These are phyloP conservation scores for Lepidium didymum DNA, from an alignment of 345 rosid species.

Conservation along the genomic window DNA sequence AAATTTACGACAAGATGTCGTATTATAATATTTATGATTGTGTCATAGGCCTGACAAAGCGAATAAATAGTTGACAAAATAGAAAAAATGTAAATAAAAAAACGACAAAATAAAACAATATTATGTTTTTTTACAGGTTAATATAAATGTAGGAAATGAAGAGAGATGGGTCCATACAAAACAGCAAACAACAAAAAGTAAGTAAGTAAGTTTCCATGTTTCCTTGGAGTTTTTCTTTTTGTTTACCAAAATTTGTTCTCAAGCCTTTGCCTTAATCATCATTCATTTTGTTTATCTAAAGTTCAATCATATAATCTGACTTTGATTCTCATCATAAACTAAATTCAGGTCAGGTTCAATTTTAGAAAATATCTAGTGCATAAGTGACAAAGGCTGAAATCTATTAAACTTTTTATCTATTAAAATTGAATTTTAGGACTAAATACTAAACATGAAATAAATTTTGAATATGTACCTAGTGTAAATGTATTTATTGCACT, in stretches of 20 bases:
- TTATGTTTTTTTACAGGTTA: background rate
- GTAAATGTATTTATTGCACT: too few species aligned
- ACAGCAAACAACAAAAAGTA: constrained; percentile 7
- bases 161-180: constrained; percentile 12
- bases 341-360: too few species aligned
- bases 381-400: too few species aligned
- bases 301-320: constrained; percentile 13
- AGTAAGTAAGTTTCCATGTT: constrained; percentile 27
- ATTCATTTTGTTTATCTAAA: background rate
- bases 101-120: background rate
- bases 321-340: background rate
- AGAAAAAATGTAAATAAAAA: background rate
- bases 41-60: background rate
- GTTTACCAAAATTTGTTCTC: background rate
- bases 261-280: constrained; percentile 10
- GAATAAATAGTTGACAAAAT: background rate
- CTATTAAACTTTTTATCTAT: too few species aligned
- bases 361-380: too few species aligned
- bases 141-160: constrained; percentile 7
- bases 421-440: too few species aligned
- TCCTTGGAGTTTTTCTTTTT: constrained; percentile 15
- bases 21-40: constrained; percentile 10
- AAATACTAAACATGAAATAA: too few species aligned
- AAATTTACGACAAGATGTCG: background rate
- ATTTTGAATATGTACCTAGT: too few species aligned